Conservation (phyloP, 1,284 basidiomycete species). For the Heterobasidion annosum region DNA sequence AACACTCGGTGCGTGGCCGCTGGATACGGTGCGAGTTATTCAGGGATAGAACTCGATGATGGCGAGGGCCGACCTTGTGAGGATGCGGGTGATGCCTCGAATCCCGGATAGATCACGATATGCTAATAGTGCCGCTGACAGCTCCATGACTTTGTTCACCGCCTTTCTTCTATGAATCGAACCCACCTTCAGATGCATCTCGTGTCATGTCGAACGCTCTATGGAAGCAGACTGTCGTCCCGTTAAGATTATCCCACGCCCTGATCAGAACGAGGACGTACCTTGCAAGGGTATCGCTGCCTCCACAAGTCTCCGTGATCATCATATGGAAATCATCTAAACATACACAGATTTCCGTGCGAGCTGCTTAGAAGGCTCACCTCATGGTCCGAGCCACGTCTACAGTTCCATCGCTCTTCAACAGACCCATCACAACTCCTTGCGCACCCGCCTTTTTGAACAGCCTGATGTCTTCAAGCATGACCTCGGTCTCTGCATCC, state of each 20-base stretch:
- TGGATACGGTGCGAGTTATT: conserved; percentile 19
- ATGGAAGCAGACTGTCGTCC: conserved; percentile 65
- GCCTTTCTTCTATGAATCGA: no score
- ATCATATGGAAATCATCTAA: not conserved
- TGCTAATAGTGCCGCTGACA: conserved; percentile 30
- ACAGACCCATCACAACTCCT: conserved; percentile 66
- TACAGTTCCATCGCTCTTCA: conserved; percentile 51
- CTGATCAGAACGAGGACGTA: conserved; percentile 15
- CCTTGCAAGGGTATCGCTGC: conserved; percentile 59
- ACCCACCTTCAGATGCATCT: conserved; percentile 43
- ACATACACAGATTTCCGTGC: not conserved
- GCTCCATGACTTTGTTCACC: no score
- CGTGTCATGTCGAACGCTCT: conserved; percentile 73
- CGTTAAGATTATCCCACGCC: not conserved
- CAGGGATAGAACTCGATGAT: not conserved
- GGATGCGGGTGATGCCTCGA: conserved; percentile 57
- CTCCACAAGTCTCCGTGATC: conserved; percentile 38
- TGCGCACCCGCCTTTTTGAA: conserved; percentile 49
- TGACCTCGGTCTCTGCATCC: conserved; percentile 53
- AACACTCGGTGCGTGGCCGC: conserved; percentile 41
- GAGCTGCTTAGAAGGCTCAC: conserved; percentile 23
- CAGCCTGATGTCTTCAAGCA: conserved; percentile 59
- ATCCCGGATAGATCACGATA: conserved; percentile 44
- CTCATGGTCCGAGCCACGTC: conserved; percentile 43
- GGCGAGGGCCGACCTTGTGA: conserved; percentile 52